Conservation (phyloP, 2,329 filamentous ascomycete genomes). For the Epichloe scottii region DNA sequence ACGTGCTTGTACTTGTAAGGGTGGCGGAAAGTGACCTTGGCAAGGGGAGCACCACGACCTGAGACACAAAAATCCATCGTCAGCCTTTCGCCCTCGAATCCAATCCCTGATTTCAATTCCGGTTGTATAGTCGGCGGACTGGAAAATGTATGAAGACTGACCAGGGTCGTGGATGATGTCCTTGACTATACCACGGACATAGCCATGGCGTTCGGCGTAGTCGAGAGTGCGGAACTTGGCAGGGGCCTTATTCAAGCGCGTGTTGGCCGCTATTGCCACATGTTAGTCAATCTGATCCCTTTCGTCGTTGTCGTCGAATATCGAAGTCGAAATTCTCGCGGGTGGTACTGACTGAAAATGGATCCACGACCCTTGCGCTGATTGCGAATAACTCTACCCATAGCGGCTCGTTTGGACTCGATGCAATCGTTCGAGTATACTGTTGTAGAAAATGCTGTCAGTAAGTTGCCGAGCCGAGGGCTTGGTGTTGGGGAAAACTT, state of each 20-base stretch:
- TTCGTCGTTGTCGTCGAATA: slow-evolving; percentile 12
- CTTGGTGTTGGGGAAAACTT: slow-evolving; percentile 16
- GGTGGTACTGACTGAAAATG: slow-evolving; percentile 40
- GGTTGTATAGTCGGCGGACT: not conserved
- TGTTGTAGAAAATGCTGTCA: slow-evolving; percentile 9
- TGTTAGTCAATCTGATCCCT: slow-evolving; percentile 17
- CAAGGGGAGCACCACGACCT: slow-evolving; percentile 86
- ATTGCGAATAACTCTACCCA: slow-evolving; percentile 53
- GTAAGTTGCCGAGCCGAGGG: slow-evolving; percentile 8
- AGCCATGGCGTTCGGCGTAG: slow-evolving; percentile 93
- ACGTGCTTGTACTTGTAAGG: slow-evolving; percentile 97
- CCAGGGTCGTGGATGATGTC: slow-evolving; percentile 98
- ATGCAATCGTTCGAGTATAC: slow-evolving; percentile 22
- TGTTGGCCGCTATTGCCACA: slow-evolving; percentile 52
- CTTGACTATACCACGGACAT: slow-evolving; percentile 94
- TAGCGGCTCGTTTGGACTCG: slow-evolving; percentile 26
- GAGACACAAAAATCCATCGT: slow-evolving; percentile 12
- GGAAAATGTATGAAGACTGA: slow-evolving; percentile 16
- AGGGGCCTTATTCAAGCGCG: slow-evolving; percentile 74
- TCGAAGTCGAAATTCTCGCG: slow-evolving; percentile 10
- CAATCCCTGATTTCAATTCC: not conserved
- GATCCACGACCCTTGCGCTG: slow-evolving; percentile 49
- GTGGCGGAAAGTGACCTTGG: slow-evolving; percentile 92
- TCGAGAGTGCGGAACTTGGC: slow-evolving; percentile 95
- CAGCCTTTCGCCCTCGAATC: slow-evolving; percentile 9